phyloP scores from a whole-genome alignment of 2,329 filamentous ascomycete genomes.

The Zasmidium citrigriseum region DNA sequence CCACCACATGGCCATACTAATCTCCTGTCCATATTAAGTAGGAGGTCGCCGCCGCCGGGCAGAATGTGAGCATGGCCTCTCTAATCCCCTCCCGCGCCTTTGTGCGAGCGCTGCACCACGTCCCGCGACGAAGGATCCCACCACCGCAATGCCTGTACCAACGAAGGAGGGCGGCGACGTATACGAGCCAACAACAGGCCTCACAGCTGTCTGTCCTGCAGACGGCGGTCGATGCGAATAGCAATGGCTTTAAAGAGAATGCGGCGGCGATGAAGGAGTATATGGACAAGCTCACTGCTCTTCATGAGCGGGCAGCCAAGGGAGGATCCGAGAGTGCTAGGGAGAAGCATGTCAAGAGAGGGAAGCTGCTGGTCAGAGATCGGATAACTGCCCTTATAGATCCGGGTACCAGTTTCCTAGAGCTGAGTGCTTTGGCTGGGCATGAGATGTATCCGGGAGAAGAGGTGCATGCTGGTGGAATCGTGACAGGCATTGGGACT shows the following conservation, averaged over 20 bases:
- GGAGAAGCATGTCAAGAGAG: conserved; percentile 81
- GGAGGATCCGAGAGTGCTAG: conserved; percentile 81
- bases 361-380: conserved; percentile 94
- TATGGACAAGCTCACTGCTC: conserved; percentile 65
- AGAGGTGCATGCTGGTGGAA: conserved; percentile 84
- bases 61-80: conserved; percentile 20
- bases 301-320: conserved; percentile 66
- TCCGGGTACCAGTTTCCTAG: conserved; percentile 84
- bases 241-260: conserved; percentile 80
- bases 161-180: conserved; percentile 63
- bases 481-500: conserved; percentile 88
- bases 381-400: conserved; percentile 85
- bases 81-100: conserved; percentile 14
- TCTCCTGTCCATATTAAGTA: neutral
- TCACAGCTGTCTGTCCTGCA: conserved; percentile 79
- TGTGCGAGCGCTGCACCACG: conserved; percentile 16
- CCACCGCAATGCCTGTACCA: conserved; percentile 20
- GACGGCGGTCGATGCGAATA: conserved; percentile 73
- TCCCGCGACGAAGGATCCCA: conserved; percentile 14
- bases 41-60: neutral
- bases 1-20: neutral
- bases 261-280: conserved; percentile 73
- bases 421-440: conserved; percentile 89
- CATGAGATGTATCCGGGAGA: conserved; percentile 83
- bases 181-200: conserved; percentile 79